A percentile compares a stretch with the other conserved stretches of the same genome.
These are phyloP conservation scores for Corinectria fuckeliana DNA, from an alignment of 2,329 filamentous ascomycete genomes.

Conservation along the genomic window DNA sequence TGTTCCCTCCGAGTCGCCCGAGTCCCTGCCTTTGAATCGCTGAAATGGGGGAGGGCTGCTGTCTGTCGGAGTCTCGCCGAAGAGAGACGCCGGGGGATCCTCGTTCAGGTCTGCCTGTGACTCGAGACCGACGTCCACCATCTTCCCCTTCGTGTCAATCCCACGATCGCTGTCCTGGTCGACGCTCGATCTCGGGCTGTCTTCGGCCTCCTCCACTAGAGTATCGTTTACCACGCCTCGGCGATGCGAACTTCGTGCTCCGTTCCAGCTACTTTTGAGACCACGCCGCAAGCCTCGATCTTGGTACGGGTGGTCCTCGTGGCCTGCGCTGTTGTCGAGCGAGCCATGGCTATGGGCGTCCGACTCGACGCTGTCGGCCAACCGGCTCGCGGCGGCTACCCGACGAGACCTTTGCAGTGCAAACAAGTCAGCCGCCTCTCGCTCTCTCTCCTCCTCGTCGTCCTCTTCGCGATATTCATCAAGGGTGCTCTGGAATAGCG, in stretches of 20 bases:
- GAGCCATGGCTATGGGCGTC: conserved; percentile 58
- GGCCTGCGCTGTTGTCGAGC: conserved; percentile 41
- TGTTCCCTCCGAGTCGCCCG: conserved; percentile 46
- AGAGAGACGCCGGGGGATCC: conserved; percentile 66
- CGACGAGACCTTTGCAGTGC: conserved; percentile 88
- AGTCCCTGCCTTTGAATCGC: conserved; percentile 54
- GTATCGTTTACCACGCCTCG: conserved; percentile 37
- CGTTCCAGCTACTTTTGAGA: conserved; percentile 71
- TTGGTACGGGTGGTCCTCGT: conserved; percentile 48
- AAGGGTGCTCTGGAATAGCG: conserved; percentile 90
- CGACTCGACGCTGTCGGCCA: conserved; percentile 85
- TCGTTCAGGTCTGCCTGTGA: conserved; percentile 64
- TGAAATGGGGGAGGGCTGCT: conserved; percentile 68
- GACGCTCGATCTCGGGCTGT: conserved; percentile 46
- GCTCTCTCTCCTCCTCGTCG: conserved; percentile 87
- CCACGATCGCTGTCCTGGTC: conserved; percentile 40
- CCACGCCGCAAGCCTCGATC: conserved; percentile 57
- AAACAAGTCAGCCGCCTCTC: conserved; percentile 93
- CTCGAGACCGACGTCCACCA: conserved; percentile 89
- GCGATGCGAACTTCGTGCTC: conserved; percentile 52
- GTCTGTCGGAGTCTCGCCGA: conserved; percentile 59
- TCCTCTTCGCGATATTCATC: conserved; percentile 94
- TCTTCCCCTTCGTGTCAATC: conserved; percentile 61
- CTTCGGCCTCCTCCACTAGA: conserved; percentile 52
- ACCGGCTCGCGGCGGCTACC: conserved; percentile 82